Evolutionary conservation across 2,329 filamentous ascomycete genomes (phyloP).

Genomic region (Metarhizium humberi): DNA sequence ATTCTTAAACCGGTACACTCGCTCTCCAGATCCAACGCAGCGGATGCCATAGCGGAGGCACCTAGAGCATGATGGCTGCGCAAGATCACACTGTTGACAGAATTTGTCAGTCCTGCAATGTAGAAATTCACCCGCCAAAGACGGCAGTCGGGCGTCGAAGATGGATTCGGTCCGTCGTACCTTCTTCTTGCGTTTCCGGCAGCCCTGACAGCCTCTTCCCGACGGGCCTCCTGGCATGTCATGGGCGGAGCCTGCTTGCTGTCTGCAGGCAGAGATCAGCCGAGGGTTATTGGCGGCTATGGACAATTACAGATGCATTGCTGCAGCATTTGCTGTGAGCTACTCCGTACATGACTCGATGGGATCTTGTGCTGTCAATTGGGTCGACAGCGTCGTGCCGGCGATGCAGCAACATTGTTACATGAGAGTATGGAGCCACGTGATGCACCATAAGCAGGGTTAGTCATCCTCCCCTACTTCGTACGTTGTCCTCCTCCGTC

Average conservation of each 20-base stretch:
- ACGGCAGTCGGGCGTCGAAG: background rate
- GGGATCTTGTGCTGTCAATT: background rate
- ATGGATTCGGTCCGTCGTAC: background rate
- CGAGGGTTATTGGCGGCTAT: background rate
- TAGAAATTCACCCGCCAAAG: background rate
- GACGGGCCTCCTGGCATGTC: conserved; percentile 1
- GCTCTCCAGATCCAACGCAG: conserved; percentile 5
- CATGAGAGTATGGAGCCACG: background rate
- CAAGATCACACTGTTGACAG: conserved; percentile 3
- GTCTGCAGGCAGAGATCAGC: background rate
- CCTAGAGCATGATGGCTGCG: conserved; percentile 5
- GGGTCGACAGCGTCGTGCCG: background rate
- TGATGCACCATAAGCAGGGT: background rate
- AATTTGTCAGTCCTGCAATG: background rate
- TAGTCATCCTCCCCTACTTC: background rate
- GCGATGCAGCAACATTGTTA: background rate
- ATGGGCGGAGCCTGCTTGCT: background rate
- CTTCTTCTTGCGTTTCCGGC: conserved; percentile 7
- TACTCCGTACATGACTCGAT: background rate
- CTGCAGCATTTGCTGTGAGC: background rate
- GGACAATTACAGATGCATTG: background rate
- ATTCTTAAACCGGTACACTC: conserved; percentile 5
- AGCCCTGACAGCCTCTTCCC: conserved; percentile 4
- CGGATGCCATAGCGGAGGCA: conserved; percentile 1
- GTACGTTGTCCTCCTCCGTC: too few relatives aligned